phyloP scores from a whole-genome alignment of 2,329 filamentous ascomycete species.

The Colletotrichum caudatum region DNA sequence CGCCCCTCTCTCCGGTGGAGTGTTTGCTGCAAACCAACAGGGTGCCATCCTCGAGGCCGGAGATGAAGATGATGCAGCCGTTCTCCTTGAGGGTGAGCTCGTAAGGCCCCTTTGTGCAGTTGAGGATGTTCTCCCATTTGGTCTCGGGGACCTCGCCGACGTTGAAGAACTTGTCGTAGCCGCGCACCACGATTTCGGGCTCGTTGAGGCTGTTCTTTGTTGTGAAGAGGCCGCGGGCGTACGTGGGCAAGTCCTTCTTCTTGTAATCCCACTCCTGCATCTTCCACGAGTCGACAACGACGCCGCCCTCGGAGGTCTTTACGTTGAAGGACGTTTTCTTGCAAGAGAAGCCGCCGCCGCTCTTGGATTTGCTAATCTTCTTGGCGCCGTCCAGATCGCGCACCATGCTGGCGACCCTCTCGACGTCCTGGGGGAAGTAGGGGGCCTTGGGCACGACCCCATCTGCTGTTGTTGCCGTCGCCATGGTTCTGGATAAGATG shows the following conservation, averaged over 20 bases:
- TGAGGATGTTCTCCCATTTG: constrained; percentile 82
- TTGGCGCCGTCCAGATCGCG: constrained; percentile 71
- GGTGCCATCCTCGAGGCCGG: constrained; percentile 88
- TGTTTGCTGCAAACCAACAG: constrained; percentile 99
- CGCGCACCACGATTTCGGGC: constrained; percentile 84
- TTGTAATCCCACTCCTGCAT: constrained; percentile 98
- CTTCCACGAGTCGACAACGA: constrained; percentile 89
- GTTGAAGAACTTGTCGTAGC: constrained; percentile 99
- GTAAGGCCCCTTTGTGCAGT: constrained; percentile 85
- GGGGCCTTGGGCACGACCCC: constrained; percentile 62
- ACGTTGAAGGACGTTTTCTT: constrained; percentile 86
- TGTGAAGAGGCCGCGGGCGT: constrained; percentile 96
- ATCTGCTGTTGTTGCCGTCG: constrained; percentile 32
- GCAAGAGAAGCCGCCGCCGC: constrained; percentile 71
- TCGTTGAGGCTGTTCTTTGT: constrained; percentile 72
- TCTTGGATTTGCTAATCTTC: constrained; percentile 64
- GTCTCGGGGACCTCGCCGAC: constrained; percentile 84
- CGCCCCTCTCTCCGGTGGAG: constrained; percentile 84
- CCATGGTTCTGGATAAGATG: constrained; percentile 23
- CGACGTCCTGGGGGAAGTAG: constrained; percentile 75
- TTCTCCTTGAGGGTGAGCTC: constrained; percentile 98
- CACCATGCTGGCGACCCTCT: constrained; percentile 75
- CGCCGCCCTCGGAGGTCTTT: constrained; percentile 68
- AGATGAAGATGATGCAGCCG: constrained; percentile 98
- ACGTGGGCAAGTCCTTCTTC: constrained; percentile 84